phyloP scores from a whole-genome alignment of 2,329 filamentous ascomycete species.

The Arthrocladium fulminans region DNA sequence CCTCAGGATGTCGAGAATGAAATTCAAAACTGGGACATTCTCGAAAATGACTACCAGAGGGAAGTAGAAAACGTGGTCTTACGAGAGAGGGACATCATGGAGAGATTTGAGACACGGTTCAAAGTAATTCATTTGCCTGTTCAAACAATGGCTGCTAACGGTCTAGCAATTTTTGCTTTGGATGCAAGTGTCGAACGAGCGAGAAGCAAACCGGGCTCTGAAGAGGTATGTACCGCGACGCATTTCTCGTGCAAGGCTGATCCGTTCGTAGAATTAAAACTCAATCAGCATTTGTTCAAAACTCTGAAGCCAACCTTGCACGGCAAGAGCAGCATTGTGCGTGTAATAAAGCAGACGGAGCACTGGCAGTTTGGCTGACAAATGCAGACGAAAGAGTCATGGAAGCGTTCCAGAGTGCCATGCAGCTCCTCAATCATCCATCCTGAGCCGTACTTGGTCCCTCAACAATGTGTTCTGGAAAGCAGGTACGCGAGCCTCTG shows the following conservation, averaged over 20 bases:
- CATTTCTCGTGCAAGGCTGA: neutral
- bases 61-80: conserved; percentile 55
- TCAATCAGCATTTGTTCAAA: conserved; percentile 63
- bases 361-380: neutral
- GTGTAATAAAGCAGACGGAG: conserved; percentile 26
- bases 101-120: conserved; percentile 59
- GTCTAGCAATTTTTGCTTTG: conserved; percentile 68
- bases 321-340: conserved; percentile 73
- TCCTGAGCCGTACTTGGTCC: neutral
- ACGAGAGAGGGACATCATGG: conserved; percentile 56
- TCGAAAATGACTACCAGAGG: conserved; percentile 59
- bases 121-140: conserved; percentile 38
- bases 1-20: conserved; percentile 43
- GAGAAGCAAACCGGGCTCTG: conserved; percentile 67
- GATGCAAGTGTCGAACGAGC: conserved; percentile 61
- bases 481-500: too few species aligned
- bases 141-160: conserved; percentile 11
- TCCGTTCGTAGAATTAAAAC: conserved; percentile 57
- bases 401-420: conserved; percentile 40
- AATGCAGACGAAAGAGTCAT: conserved; percentile 36
- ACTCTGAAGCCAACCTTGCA: conserved; percentile 62
- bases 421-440: conserved; percentile 27
- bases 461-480: neutral
- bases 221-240: conserved; percentile 51
- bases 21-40: conserved; percentile 67